Evolutionary conservation across 345 rosid genomes (phyloP).

Genomic region (Salix caprea): DNA sequence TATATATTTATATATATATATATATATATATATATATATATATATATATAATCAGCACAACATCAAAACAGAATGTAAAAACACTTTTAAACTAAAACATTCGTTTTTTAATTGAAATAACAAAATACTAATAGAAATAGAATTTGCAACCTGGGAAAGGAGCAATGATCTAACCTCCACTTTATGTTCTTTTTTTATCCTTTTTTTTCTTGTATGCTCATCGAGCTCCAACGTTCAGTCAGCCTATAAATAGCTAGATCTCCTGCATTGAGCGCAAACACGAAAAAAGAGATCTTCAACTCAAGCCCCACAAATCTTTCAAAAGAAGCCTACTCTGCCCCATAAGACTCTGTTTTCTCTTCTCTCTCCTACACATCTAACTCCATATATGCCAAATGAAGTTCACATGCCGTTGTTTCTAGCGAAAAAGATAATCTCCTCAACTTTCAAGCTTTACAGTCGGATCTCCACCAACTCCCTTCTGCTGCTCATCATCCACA

Average conservation of each 20-base stretch:
- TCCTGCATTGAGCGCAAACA: neutral
- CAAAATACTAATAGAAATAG: no score
- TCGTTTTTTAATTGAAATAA: no score
- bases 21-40: no score
- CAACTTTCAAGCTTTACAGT: slow-evolving; percentile 23
- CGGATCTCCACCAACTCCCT: slow-evolving; percentile 36
- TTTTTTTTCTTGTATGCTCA: neutral
- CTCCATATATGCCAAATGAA: slow-evolving; percentile 47
- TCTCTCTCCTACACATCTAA: slow-evolving; percentile 20
- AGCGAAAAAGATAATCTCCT: slow-evolving; percentile 29
- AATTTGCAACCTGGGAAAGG: neutral
- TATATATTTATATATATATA: no score
- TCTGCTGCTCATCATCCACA: slow-evolving; percentile 24
- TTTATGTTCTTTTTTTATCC: neutral
- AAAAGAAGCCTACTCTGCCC: slow-evolving; percentile 6
- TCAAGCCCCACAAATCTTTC: slow-evolving; percentile 24
- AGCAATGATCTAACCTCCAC: neutral
- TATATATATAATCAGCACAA: no score
- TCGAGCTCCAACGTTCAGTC: neutral
- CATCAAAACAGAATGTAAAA: no score
- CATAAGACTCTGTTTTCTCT: neutral
- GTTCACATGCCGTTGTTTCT: slow-evolving; percentile 64
- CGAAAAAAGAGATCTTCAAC: slow-evolving; percentile 1
- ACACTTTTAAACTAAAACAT: no score
- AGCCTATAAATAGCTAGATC: slow-evolving; percentile 3